Evolutionary conservation across 108 stramenopile genomes (phyloP).

Genomic region (Cyclostephanos tholiformis): DNA sequence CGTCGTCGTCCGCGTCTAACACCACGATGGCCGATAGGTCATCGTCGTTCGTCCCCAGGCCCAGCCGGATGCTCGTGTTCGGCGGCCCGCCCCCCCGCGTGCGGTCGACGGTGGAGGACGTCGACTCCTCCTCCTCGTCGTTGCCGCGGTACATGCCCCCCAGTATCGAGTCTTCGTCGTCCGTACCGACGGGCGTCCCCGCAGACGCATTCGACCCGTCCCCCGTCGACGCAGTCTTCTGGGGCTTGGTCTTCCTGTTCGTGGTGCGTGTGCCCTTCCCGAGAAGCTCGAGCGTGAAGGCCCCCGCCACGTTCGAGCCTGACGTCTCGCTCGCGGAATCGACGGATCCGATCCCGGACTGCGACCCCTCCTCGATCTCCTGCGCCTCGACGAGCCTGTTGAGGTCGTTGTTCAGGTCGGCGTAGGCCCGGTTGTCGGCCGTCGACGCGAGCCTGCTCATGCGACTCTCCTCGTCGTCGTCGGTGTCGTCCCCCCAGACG

Average conservation of each 20-base stretch:
- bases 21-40: background rate
- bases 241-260: constrained; percentile 16
- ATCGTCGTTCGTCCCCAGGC: background rate
- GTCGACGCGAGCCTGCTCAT: background rate
- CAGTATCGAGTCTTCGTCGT: constrained; percentile 47
- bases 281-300: constrained; percentile 42
- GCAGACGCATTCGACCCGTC: background rate
- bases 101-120: background rate
- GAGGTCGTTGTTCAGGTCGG: constrained; percentile 15
- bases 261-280: constrained; percentile 7
- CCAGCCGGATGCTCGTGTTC: background rate
- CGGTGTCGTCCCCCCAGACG: constrained; percentile 37
- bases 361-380: constrained; percentile 7
- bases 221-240: background rate
- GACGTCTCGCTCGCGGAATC: constrained; percentile 39
- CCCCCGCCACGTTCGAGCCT: constrained; percentile 24
- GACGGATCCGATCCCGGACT: constrained; percentile 10
- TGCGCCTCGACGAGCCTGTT: constrained; percentile 33
- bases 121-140: constrained; percentile 1
- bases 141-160: constrained; percentile 32
- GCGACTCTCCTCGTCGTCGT: constrained; percentile 5
- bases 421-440: background rate
- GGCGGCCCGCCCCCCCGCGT: constrained; percentile 2
- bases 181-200: background rate
- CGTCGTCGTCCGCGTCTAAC: background rate